Percentiles rank a stretch among this genome's conserved stretches.
phyloP scores from a whole-genome alignment of 768 basidiomycete species.

The Steccherinum ochraceum region DNA sequence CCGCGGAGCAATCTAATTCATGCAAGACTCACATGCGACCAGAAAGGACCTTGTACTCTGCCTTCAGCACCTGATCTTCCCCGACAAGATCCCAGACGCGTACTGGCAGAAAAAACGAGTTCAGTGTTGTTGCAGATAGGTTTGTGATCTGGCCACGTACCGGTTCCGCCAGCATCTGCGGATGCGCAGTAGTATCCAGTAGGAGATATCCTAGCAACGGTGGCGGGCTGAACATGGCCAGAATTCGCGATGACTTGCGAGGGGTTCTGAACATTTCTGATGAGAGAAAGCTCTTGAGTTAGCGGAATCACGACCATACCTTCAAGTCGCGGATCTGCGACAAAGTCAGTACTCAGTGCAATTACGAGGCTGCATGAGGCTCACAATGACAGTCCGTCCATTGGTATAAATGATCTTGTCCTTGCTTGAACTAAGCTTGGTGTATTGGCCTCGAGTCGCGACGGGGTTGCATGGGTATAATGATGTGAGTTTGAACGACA shows the following conservation, averaged over 20 bases:
- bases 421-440: conserved; percentile 67
- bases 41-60: conserved; percentile 68
- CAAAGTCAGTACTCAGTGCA: not conserved
- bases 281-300: conserved; percentile 6
- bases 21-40: conserved; percentile 56
- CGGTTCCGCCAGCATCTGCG: conserved; percentile 75
- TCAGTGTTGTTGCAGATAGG: not conserved
- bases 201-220: conserved; percentile 87
- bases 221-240: conserved; percentile 78
- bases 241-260: conserved; percentile 57
- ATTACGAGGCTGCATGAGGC: conserved; percentile 24
- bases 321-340: conserved; percentile 76
- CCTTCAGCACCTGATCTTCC: conserved; percentile 76
- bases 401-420: conserved; percentile 84
- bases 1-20: not conserved
- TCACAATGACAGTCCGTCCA: conserved; percentile 78
- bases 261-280: conserved; percentile 46
- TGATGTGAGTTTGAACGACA: conserved; percentile 45
- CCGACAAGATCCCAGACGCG: conserved; percentile 92
- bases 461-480: conserved; percentile 65
- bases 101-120: conserved; percentile 36
- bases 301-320: conserved; percentile 37
- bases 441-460: conserved; percentile 61
- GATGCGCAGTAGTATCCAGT: conserved; percentile 96
- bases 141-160: conserved; percentile 35